Evolutionary conservation across 345 rosid genomes (phyloP).

Genomic region (Gossypioides kirkii): DNA sequence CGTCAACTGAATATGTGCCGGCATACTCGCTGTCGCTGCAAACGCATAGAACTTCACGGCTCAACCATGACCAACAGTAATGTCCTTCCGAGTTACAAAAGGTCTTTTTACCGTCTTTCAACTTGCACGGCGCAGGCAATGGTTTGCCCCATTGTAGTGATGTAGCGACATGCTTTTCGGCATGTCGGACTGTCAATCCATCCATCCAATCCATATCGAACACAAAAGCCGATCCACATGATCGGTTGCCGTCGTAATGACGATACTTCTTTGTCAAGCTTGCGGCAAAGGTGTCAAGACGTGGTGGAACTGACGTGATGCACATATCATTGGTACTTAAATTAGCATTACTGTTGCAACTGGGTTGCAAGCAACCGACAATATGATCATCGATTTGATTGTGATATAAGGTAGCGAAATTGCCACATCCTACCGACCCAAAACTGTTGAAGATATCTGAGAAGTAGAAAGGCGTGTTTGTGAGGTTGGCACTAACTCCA

Average conservation of each 20-base stretch:
- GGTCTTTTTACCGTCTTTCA: background rate
- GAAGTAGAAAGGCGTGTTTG: constrained; percentile 7
- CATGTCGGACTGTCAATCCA: background rate
- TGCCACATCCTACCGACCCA: constrained; percentile 12
- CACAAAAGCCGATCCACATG: background rate
- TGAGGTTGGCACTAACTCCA: background rate
- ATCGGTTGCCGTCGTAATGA: background rate
- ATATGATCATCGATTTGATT: background rate
- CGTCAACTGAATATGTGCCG: background rate
- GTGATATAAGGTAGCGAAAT: background rate
- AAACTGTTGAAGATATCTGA: background rate
- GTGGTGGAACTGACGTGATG: background rate
- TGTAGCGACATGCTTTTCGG: background rate
- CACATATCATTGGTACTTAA: background rate
- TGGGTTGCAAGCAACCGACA: background rate
- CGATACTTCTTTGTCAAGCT: background rate
- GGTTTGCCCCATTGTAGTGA: background rate
- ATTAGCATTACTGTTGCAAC: background rate
- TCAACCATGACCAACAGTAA: background rate
- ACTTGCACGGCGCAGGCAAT: background rate
- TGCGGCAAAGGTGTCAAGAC: background rate
- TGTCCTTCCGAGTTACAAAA: background rate
- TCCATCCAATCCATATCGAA: background rate
- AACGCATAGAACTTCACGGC: background rate
- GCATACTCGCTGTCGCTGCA: background rate